Base-by-base conservation (phyloP, 371 early-diverging fungal genomes). In the Mucor ambiguus region DNA sequence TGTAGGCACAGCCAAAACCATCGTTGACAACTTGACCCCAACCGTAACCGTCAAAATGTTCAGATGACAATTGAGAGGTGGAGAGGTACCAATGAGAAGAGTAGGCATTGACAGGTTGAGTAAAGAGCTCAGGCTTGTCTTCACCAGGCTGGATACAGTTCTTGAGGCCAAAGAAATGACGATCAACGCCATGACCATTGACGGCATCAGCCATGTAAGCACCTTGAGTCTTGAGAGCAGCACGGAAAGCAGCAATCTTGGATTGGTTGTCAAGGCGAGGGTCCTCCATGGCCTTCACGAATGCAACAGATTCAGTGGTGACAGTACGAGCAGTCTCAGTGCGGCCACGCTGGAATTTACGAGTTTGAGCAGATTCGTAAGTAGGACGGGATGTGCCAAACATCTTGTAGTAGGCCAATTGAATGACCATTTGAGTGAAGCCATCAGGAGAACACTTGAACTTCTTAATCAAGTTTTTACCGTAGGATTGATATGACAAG, bases 21-120 rank as follows among this genome's bases (percentile, higher is more conserved):
- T 95, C 94, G 35, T 93, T 89, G n/a, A 95, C 93, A 38, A 98
- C 98, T 76, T 94, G 94, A 61, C 96, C 96, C 96, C 96, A 98
- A 12, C 98, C 98, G 72, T 96, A 98, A 48, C 90, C 89, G 62
- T 90, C 88, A 83, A 94, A 97, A 80, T 93, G 80, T 73, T 96
- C 96, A 64, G 92, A 90, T 5, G 93, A 83, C 61, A 98, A 83
- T 79, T 97, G 96, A 30, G 95, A 95, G 1, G 98, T 97, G 22
- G 95, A 95, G 37, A 98, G 74, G 76, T 86, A 90, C 98, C 98
- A 98, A 79, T 94, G 95, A 60, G 84, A 85, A 29, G 95, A 91
- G 68, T 86, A 82, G 30, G 85, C 73, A 75, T 89, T 94, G 35
- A 91, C 85, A 12, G 93, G 92, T 71, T 98, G 96, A 5, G 81